phyloP scores from a whole-genome alignment of 306 rosid species.

The Casuarina glauca region DNA sequence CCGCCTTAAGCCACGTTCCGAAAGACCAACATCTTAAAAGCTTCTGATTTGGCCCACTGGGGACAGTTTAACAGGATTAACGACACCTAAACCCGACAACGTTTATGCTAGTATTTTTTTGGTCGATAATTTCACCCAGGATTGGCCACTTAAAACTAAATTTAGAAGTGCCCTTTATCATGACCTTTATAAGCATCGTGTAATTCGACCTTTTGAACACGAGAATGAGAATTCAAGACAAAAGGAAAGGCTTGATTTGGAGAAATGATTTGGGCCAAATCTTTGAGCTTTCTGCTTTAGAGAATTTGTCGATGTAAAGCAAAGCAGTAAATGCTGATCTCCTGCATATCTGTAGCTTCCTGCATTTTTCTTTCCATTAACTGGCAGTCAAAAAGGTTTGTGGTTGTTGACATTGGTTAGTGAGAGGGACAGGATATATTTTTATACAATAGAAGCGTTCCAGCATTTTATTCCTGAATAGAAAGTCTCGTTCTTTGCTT shows the following conservation, averaged over 20 bases:
- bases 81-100: slow-evolving; percentile 38
- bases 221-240: slow-evolving; percentile 11
- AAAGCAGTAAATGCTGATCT: slow-evolving; percentile 5
- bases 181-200: not conserved
- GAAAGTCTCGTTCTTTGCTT: slow-evolving; percentile 1
- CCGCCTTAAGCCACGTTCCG: slow-evolving; percentile 24
- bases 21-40: slow-evolving; percentile 11
- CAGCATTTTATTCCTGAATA: not conserved
- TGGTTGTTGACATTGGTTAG: slow-evolving; percentile 17
- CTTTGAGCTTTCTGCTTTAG: not conserved
- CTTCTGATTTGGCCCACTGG: not conserved
- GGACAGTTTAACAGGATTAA: slow-evolving; percentile 25
- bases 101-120: slow-evolving; percentile 17
- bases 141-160: slow-evolving; percentile 23
- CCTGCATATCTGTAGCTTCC: slow-evolving; percentile 12
- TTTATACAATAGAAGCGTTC: not conserved
- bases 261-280: slow-evolving; percentile 9
- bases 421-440: slow-evolving; percentile 8
- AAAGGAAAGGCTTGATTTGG: slow-evolving; percentile 7
- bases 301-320: slow-evolving; percentile 7
- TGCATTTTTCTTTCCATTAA: not conserved
- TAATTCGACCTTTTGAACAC: not conserved
- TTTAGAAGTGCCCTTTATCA: not conserved
- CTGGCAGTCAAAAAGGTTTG: slow-evolving; percentile 8
- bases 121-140: slow-evolving; percentile 7